These are phyloP conservation scores for Solanum etuberosum DNA, from an alignment of 257 asterid species.

Conservation along the genomic window DNA sequence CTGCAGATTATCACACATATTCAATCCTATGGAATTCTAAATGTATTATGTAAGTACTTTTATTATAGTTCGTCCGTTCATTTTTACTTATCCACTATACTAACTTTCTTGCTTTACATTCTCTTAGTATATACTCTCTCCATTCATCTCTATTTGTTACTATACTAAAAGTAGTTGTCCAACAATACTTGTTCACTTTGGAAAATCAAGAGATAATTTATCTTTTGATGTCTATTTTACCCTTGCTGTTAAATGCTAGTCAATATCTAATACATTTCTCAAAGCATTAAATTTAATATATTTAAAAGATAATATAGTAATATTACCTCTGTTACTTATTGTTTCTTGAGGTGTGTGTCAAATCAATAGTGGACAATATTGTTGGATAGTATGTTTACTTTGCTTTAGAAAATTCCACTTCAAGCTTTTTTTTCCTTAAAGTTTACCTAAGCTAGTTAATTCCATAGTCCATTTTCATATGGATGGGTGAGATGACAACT, in stretches of 20 bases:
- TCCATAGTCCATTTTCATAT: background rate
- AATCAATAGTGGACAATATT: background rate
- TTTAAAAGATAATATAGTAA: too few species aligned
- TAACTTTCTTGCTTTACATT: background rate
- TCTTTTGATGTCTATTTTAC: background rate
- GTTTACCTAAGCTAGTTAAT: background rate
- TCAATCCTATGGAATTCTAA: conserved; percentile 77
- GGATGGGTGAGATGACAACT: background rate
- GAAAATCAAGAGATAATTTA: background rate
- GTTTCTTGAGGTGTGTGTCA: background rate
- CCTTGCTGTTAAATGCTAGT: background rate
- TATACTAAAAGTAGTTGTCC: too few species aligned
- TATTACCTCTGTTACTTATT: background rate
- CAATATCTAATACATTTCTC: background rate
- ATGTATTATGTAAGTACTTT: conserved; percentile 45
- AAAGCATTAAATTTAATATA: too few species aligned
- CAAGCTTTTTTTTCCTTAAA: background rate
- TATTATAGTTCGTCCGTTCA: too few species aligned
- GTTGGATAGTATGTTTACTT: background rate
- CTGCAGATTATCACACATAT: conserved; percentile 70
- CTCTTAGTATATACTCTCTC: background rate
- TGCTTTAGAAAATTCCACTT: background rate
- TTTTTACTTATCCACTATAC: background rate
- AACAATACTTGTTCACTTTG: too few species aligned
- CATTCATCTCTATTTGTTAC: too few species aligned